Conservation (phyloP, 179 eudicot genomes). For the Sideroxylon spinosum region DNA sequence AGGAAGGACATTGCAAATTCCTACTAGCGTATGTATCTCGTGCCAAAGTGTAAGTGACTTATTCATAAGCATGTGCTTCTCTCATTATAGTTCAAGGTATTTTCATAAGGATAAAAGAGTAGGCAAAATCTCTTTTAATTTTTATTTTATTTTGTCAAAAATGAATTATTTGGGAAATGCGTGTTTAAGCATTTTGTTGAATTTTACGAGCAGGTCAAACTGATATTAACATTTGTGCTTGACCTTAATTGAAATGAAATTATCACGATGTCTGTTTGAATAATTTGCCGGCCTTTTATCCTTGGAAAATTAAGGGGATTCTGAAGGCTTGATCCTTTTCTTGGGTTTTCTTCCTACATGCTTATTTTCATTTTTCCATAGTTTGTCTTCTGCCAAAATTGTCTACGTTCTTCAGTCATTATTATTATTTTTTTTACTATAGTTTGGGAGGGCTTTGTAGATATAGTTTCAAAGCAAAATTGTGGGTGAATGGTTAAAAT, state of each 20-base stretch:
- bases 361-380: background rate
- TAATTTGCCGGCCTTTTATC: background rate
- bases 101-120: background rate
- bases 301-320: no score
- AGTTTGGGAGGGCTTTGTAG: background rate
- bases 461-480: background rate
- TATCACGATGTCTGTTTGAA: background rate
- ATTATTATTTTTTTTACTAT: background rate
- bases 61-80: background rate
- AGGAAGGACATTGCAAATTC: conserved; percentile 54
- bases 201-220: background rate
- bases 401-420: background rate
- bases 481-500: background rate
- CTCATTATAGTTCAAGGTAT: background rate
- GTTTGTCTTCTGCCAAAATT: background rate
- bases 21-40: conserved; percentile 82
- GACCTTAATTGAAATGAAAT: background rate
- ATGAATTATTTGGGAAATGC: background rate
- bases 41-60: conserved; percentile 57
- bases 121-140: background rate
- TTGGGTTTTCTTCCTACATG: background rate
- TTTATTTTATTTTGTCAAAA: background rate
- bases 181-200: background rate
- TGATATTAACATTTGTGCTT: background rate
- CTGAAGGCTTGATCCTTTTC: background rate